A percentile compares a stretch with the other conserved stretches of the same genome.
Conservation (phyloP, 257 asterid species). For the Ehretia macrophylla region DNA sequence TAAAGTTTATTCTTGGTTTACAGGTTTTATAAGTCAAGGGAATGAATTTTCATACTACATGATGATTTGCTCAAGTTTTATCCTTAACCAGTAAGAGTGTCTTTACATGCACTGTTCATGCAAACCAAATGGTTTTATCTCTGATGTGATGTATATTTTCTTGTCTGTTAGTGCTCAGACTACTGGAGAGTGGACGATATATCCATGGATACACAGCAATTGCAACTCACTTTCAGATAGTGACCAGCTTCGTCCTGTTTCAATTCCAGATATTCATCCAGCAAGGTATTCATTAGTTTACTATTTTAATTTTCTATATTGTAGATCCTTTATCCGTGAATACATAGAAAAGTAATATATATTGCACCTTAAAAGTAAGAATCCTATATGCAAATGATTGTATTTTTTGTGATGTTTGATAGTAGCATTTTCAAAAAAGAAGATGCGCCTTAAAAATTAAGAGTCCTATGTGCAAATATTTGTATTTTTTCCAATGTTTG, state of each 20-base stretch:
- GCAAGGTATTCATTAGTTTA: conserved; percentile 57
- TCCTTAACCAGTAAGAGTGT: conserved; percentile 72
- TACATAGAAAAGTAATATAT: no score
- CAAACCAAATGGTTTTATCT: conserved; percentile 4
- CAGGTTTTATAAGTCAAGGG: conserved; percentile 96
- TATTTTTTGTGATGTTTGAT: no score
- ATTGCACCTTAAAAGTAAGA: no score
- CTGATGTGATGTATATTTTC: conserved; percentile 18
- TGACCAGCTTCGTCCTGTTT: conserved; percentile 90
- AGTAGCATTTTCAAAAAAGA: no score
- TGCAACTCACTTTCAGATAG: conserved; percentile 82
- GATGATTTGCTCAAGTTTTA: conserved; percentile 99
- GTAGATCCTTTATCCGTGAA: no score
- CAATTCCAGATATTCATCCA: conserved; percentile 91
- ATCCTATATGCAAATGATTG: no score
- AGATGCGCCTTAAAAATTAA: no score
- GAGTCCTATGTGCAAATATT: no score
- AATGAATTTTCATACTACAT: conserved; percentile 97
- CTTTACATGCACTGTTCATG: conserved; percentile 13
- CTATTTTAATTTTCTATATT: not conserved
- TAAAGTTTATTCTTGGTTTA: not conserved
- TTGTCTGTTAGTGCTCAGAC: conserved; percentile 44
- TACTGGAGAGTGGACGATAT: conserved; percentile 87
- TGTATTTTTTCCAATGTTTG: no score
- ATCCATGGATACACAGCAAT: conserved; percentile 97